Evolutionary conservation across 2,329 filamentous ascomycete species (phyloP).

Genomic region (Ascochyta rabiei): DNA sequence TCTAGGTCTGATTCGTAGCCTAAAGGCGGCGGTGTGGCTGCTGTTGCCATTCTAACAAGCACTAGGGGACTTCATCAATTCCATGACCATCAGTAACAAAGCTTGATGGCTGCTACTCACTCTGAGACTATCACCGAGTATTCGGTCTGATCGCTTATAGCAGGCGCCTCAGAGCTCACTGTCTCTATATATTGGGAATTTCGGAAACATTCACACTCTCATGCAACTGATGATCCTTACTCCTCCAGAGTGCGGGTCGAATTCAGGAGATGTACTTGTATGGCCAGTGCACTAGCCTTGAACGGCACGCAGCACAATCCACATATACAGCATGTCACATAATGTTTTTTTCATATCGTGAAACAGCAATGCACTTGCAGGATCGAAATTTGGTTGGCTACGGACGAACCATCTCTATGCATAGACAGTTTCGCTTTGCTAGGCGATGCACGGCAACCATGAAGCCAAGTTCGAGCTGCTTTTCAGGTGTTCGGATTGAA

Average conservation of each 20-base stretch:
- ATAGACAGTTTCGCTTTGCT: constrained; percentile 1
- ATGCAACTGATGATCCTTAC: constrained; percentile 10
- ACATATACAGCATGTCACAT: not conserved
- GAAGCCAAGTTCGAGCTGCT: not conserved
- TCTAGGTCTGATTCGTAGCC: constrained; percentile 12
- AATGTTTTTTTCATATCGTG: not conserved
- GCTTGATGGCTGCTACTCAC: not conserved
- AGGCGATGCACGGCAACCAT: not conserved
- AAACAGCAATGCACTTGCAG: constrained; percentile 6
- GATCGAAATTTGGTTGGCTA: not conserved
- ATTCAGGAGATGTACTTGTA: constrained; percentile 8
- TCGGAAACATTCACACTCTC: not conserved
- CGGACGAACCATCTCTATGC: not conserved
- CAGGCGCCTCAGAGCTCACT: not conserved
- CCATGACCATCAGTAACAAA: too few species aligned
- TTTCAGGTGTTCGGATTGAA: not conserved
- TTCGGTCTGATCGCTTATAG: not conserved
- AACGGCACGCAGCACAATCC: constrained; percentile 2
- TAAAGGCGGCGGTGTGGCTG: constrained; percentile 11
- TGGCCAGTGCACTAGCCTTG: not conserved
- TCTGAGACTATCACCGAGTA: too few species aligned
- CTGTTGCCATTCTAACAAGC: constrained; percentile 1
- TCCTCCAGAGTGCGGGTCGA: not conserved
- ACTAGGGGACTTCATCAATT: not conserved
- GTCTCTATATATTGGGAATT: constrained; percentile 1